Evolutionary conservation across 2,329 filamentous ascomycete genomes (phyloP).

Genomic region (Mycosphaerelloides madeirae): DNA sequence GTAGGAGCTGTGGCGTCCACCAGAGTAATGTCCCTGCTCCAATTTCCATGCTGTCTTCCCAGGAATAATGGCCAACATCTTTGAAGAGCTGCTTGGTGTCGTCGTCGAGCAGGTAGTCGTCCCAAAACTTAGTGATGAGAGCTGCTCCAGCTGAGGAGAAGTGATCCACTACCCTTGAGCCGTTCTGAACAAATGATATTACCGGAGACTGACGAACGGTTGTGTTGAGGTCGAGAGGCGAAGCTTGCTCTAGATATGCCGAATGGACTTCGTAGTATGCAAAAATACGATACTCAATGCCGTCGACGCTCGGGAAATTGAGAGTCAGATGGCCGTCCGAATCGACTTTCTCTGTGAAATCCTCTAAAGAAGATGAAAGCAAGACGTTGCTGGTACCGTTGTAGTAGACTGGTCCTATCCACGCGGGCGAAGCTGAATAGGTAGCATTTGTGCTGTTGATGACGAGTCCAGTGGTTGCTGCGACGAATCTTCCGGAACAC

Average conservation of each 20-base stretch:
- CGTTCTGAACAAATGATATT: constrained; percentile 28
- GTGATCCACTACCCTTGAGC: constrained; percentile 33
- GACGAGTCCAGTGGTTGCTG: constrained; percentile 17
- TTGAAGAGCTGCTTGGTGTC: constrained; percentile 19
- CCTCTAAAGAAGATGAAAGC: constrained; percentile 21
- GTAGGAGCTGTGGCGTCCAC: constrained; percentile 26
- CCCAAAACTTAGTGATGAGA: constrained; percentile 31
- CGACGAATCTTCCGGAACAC: constrained; percentile 32
- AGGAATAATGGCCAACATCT: constrained; percentile 32
- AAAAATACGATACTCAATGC: constrained; percentile 26
- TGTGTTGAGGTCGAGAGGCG: constrained; percentile 23
- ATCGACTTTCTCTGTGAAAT: constrained; percentile 27
- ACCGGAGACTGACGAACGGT: constrained; percentile 21
- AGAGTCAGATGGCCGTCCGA: constrained; percentile 22
- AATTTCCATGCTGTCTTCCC: constrained; percentile 35
- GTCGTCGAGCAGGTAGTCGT: constrained; percentile 29
- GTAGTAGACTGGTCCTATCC: constrained; percentile 13
- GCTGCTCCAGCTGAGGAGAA: constrained; percentile 29
- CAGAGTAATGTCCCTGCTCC: constrained; percentile 20
- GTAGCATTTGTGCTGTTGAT: constrained; percentile 7
- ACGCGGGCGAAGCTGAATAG: constrained; percentile 10
- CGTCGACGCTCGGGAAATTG: constrained; percentile 21
- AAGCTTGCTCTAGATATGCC: constrained; percentile 29
- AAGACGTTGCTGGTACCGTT: constrained; percentile 25
- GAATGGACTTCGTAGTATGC: constrained; percentile 30